Evolutionary conservation across 495 filamentous ascomycete genomes (phyloP), one percentile per base, ranked within the genome.

Genomic region (Tricharina praecox): DNA sequence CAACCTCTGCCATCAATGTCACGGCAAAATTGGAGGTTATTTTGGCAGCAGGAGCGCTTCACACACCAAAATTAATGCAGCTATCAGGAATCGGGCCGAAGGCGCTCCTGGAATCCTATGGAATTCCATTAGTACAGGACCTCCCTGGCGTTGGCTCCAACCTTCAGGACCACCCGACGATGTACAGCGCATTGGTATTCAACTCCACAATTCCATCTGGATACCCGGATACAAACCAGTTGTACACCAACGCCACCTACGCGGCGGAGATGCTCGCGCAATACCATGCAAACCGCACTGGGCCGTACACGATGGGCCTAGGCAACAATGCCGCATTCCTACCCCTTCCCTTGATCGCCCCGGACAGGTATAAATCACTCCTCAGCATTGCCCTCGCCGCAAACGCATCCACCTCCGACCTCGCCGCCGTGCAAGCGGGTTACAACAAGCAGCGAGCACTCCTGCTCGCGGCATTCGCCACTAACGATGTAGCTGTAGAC

Each of bases 91-190:
- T 74, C 35, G 72, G 73, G 3, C 63, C 67, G 3, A 53, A 58
- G 11, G 56, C 56, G n/a, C 23, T 73, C 15, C 54, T 76, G 0
- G 41, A 52, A n/a, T 41, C 51, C 23, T 64, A 62, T 19, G 56
- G 62, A 1, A 68, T 76, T 23, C 48, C 47, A 4, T 54, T 68
- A 1, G 48, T 68, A 4, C 53, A 68, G 7, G 64, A 76, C 39
- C 56, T 71, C 0, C 67, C 70, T 0, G 64, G 69, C 3, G 72
- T 75, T 3, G 72, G 72, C 1, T 64, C 67, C 42, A 72, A 74
- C 50, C 66, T 76, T 43, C 71, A 75, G 50, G 72, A 76, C 40
- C 70, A 74, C 44, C n/a, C n/a, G n/a, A n/a, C n/a, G n/a, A n/a
- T n/a, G n/a, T n/a, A n/a, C n/a, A n/a, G n/a, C n/a, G n/a, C n/a